These are phyloP conservation scores for Aurifilum marmelostoma DNA, from an alignment of 2,329 filamentous ascomycete species.

Conservation along the genomic window DNA sequence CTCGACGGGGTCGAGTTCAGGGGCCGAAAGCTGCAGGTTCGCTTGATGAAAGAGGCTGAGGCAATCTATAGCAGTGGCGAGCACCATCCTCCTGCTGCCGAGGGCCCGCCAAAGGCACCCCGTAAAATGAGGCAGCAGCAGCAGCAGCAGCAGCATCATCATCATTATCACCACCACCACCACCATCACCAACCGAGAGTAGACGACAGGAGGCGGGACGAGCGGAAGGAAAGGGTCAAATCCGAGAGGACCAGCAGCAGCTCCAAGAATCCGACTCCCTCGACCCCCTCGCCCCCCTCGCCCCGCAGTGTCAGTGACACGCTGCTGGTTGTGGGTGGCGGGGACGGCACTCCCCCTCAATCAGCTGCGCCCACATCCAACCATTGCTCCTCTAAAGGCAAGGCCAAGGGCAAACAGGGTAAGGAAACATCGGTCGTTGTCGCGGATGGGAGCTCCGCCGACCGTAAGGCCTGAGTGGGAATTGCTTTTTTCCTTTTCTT, in stretches of 20 bases:
- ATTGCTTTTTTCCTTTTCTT: too few relatives aligned
- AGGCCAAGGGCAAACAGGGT: constrained; percentile 11
- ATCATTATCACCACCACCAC: constrained; percentile 5
- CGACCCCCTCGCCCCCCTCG: constrained; percentile 14
- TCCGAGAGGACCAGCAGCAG: constrained; percentile 13
- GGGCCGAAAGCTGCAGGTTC: constrained; percentile 25
- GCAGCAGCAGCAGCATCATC: not conserved
- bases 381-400: not conserved
- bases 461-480: constrained; percentile 5
- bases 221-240: constrained; percentile 26
- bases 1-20: constrained; percentile 28
- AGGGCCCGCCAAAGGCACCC: not conserved
- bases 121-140: constrained; percentile 17
- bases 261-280: constrained; percentile 12
- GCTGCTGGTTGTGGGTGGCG: constrained; percentile 21
- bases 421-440: constrained; percentile 27
- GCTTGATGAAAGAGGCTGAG: constrained; percentile 29
- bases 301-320: constrained; percentile 15
- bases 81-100: not conserved
- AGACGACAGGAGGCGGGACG: constrained; percentile 12
- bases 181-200: constrained; percentile 17
- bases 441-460: constrained; percentile 27
- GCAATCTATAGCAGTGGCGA: constrained; percentile 8
- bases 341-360: constrained; percentile 1
- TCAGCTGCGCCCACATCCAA: constrained; percentile 13